phyloP scores from a whole-genome alignment of 495 filamentous ascomycete species.

The Xylaria sp. region DNA sequence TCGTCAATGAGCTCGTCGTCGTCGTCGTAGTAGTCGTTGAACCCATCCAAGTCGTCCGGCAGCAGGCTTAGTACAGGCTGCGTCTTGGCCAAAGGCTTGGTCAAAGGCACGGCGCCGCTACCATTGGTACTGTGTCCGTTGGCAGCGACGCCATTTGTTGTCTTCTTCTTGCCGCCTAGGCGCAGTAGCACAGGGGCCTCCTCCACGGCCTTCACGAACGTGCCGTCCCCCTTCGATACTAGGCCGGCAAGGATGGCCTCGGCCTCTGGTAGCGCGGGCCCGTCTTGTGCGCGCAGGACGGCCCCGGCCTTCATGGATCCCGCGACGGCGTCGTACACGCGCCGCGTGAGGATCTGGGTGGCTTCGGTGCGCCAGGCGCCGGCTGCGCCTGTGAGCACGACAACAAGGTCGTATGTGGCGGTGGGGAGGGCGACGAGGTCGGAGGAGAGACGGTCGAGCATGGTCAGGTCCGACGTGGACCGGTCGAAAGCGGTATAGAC shows the following conservation, averaged over 20 bases:
- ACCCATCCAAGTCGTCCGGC: constrained; percentile 58
- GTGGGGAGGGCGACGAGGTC: constrained; percentile 80
- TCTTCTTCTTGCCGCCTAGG: constrained; percentile 70
- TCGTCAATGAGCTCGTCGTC: constrained; percentile 89
- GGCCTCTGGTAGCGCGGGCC: constrained; percentile 54
- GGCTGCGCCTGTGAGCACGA: constrained; percentile 76
- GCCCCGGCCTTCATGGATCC: constrained; percentile 74
- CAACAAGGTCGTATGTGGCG: constrained; percentile 80
- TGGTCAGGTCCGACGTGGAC: constrained; percentile 84
- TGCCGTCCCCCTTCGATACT: constrained; percentile 60
- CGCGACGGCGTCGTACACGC: constrained; percentile 72
- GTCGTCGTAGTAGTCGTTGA: constrained; percentile 70
- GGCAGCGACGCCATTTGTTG: constrained; percentile 34
- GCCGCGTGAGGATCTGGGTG: constrained; percentile 64
- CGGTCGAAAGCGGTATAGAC: constrained; percentile 69
- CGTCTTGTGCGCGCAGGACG: constrained; percentile 72
- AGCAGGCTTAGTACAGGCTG: constrained; percentile 16
- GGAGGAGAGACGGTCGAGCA: constrained; percentile 92
- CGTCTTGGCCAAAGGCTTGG: constrained; percentile 16
- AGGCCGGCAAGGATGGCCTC: constrained; percentile 88
- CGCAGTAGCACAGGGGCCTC: constrained; percentile 67
- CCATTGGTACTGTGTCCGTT: constrained; percentile 33
- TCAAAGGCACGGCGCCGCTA: constrained; percentile 28
- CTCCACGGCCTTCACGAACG: constrained; percentile 76
- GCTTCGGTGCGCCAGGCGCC: constrained; percentile 58